Evolutionary conservation across 495 filamentous ascomycete species (phyloP).

Genomic region (Neurospora sp.): DNA sequence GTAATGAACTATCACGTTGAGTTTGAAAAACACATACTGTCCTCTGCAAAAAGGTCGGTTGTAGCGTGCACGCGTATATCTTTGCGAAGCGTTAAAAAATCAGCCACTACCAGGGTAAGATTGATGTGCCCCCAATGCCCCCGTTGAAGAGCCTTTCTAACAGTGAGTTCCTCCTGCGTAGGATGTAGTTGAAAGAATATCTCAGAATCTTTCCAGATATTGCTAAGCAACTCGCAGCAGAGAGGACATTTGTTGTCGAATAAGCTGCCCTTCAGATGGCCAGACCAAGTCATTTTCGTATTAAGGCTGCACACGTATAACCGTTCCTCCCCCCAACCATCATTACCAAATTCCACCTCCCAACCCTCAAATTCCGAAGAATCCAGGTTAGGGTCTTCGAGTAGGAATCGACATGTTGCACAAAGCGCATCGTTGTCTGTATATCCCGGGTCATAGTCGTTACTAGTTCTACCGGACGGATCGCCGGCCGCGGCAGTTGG

Average conservation of each 20-base stretch:
- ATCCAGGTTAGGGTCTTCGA: background rate
- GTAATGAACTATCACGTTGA: too few relatives aligned
- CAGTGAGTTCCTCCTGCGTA: background rate
- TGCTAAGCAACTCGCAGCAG: background rate
- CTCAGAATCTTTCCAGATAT: rapidly evolving
- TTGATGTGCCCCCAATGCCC: too few relatives aligned
- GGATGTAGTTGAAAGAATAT: background rate
- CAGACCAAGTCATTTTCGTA: background rate
- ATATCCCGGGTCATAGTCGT: background rate
- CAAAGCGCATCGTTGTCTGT: background rate
- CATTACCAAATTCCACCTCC: background rate
- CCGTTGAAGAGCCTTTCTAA: too few relatives aligned
- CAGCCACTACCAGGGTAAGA: too few relatives aligned
- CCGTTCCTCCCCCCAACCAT: too few relatives aligned
- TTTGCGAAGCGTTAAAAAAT: too few relatives aligned
- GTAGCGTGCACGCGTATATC: too few relatives aligned
- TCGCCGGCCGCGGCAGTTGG: background rate
- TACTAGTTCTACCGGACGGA: background rate
- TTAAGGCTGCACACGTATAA: background rate
- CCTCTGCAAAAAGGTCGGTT: too few relatives aligned
- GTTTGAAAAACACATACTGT: too few relatives aligned
- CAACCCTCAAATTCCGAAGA: background rate
- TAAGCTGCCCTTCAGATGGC: background rate
- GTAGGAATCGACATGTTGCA: background rate
- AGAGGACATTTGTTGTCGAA: background rate